Percentiles rank a stretch among this genome's conserved stretches.
Conservation (phyloP, 495 filamentous ascomycete species). For the Jackrogersella minutella region DNA sequence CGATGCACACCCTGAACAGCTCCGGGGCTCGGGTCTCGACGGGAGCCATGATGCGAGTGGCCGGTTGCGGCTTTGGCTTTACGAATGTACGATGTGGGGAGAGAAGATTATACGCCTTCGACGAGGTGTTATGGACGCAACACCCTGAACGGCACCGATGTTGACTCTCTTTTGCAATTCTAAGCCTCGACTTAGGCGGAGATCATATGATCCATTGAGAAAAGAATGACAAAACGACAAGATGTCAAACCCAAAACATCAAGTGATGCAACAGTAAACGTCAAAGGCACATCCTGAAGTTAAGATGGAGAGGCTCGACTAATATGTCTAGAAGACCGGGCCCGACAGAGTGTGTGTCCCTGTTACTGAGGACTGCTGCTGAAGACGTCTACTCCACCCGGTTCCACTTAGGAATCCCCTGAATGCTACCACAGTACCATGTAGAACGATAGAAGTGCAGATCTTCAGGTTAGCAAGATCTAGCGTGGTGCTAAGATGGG, state of each 20-base stretch:
- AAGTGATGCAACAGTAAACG: not conserved
- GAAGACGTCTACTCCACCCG: constrained; percentile 1
- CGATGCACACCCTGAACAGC: not conserved
- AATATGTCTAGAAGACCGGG: not conserved
- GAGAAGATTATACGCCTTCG: not conserved
- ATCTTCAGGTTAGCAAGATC: constrained; percentile 2
- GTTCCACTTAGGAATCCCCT: constrained; percentile 5
- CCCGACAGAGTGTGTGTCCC: not conserved
- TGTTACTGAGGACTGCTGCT: not conserved
- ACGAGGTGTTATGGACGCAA: not conserved
- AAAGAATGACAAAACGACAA: not conserved
- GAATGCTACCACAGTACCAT: not conserved
- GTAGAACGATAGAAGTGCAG: not conserved
- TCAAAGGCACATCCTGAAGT: not conserved
- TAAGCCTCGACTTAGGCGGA: not conserved
- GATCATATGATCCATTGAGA: not conserved
- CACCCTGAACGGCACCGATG: not conserved
- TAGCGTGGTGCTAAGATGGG: not conserved
- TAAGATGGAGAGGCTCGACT: not conserved
- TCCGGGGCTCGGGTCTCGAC: not conserved
- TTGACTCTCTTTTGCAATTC: too few species aligned
- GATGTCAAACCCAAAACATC: not conserved
- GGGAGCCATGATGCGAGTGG: not conserved
- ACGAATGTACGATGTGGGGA: not conserved
- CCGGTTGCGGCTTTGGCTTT: not conserved